Conservation (phyloP, 495 filamentous ascomycete genomes). For the Podospora didyma region DNA sequence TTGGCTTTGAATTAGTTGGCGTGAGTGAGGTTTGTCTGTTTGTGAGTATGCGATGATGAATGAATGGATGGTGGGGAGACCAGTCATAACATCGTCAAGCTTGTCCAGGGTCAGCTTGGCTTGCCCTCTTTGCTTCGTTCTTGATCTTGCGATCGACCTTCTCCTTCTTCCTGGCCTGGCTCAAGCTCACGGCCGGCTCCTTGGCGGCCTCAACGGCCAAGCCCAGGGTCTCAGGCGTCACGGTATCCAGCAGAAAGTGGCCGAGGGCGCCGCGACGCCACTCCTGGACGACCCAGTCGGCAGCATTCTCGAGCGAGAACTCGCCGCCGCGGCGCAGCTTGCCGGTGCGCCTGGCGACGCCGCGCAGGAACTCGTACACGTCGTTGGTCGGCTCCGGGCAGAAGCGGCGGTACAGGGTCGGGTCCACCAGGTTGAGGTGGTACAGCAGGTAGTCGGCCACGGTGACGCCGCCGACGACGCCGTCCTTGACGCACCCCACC, state of each 20-base stretch:
- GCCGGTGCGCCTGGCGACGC: slow-evolving; percentile 67
- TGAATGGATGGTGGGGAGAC: background rate
- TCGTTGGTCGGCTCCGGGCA: slow-evolving; percentile 73
- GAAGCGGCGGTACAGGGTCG: slow-evolving; percentile 55
- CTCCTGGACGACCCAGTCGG: slow-evolving; percentile 77
- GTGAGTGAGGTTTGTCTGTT: no score
- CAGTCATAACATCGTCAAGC: no score
- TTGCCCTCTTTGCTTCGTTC: slow-evolving; percentile 26
- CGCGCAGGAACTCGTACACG: slow-evolving; percentile 60
- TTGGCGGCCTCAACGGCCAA: slow-evolving; percentile 35
- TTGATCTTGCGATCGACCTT: slow-evolving; percentile 36
- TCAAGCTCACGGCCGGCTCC: slow-evolving; percentile 36
- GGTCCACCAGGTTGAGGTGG: slow-evolving; percentile 64
- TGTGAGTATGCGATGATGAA: background rate
- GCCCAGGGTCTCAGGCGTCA: slow-evolving; percentile 54
- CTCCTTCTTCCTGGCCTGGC: slow-evolving; percentile 41
- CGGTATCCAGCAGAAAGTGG: slow-evolving; percentile 73
- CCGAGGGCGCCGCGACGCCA: slow-evolving; percentile 79
- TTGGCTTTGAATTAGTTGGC: no score
- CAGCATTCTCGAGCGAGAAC: slow-evolving; percentile 67
- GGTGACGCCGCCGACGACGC: slow-evolving; percentile 67
- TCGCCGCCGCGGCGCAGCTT: slow-evolving; percentile 70
- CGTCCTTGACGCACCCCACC: slow-evolving; percentile 87
- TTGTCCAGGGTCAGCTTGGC: background rate
- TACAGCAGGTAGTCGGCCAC: slow-evolving; percentile 88